These are phyloP conservation scores for Sporothrix phasma DNA, from an alignment of 2,329 filamentous ascomycete species.

Conservation along the genomic window DNA sequence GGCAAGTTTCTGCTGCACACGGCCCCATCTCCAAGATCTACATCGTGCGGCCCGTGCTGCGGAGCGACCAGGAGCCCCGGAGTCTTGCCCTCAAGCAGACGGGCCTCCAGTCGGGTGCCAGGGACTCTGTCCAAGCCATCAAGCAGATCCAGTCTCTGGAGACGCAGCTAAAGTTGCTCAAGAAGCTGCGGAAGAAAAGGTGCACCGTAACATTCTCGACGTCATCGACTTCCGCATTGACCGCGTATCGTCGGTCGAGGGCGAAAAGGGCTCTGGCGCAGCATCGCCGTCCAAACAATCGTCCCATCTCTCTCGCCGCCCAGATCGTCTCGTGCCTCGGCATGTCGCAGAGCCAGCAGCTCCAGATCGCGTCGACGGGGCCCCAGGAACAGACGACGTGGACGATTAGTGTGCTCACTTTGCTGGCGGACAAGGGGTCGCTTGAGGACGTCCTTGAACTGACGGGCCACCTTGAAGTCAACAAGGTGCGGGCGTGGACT, in stretches of 20 bases:
- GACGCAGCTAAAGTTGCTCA: constrained; percentile 63
- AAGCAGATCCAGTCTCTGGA: constrained; percentile 70
- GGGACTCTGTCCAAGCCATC: constrained; percentile 56
- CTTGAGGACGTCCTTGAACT: constrained; percentile 73
- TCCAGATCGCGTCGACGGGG: not conserved
- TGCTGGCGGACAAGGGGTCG: constrained; percentile 72
- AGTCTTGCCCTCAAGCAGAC: constrained; percentile 68
- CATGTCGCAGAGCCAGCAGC: constrained; percentile 1
- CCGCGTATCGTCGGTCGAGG: constrained; percentile 19
- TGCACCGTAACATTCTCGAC: constrained; percentile 70
- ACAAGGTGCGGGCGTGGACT: constrained; percentile 80
- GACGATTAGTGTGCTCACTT: constrained; percentile 65
- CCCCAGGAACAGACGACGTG: constrained; percentile 40
- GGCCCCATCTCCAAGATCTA: constrained; percentile 57
- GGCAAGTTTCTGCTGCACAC: constrained; percentile 57
- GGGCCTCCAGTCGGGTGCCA: constrained; percentile 45
- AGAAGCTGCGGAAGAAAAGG: constrained; percentile 63
- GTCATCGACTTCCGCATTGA: constrained; percentile 77
- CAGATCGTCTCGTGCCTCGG: not conserved
- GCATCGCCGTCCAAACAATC: not conserved
- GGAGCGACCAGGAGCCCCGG: constrained; percentile 44
- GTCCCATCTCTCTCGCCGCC: not conserved
- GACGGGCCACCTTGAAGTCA: constrained; percentile 61
- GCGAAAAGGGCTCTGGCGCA: not conserved
- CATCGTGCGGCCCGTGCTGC: constrained; percentile 59